Percentiles rank a stretch among this genome's conserved stretches.
Evolutionary conservation across 495 filamentous ascomycete genomes (phyloP).

Genomic region (Saxophila tyrrhenica): DNA sequence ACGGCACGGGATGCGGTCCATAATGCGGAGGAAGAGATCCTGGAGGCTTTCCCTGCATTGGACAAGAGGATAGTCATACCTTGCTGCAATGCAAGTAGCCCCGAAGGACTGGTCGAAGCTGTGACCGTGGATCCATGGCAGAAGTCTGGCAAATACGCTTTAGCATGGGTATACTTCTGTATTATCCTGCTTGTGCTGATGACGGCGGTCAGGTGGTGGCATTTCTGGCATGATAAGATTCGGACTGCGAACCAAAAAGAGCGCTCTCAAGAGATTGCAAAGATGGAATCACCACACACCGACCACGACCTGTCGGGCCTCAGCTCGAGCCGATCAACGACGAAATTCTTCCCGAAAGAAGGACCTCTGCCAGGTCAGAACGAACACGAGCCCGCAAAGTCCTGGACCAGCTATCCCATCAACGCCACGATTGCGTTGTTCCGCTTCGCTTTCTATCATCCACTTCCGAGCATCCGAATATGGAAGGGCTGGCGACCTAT

Average conservation of each 20-base stretch:
- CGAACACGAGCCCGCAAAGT: conserved; percentile 52
- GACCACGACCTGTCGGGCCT: conserved; percentile 59
- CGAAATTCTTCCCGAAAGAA: conserved; percentile 62
- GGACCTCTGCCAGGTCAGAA: conserved; percentile 37
- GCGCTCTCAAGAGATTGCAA: conserved; percentile 40
- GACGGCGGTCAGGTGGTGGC: conserved; percentile 57
- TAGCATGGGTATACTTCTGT: conserved; percentile 79
- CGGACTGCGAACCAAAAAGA: conserved; percentile 74
- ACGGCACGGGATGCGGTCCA: neutral
- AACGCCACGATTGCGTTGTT: conserved; percentile 68
- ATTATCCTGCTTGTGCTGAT: conserved; percentile 56
- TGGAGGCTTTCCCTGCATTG: conserved; percentile 24
- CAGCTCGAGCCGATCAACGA: conserved; percentile 52
- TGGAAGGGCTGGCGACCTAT: conserved; percentile 48
- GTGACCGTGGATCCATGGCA: conserved; percentile 68
- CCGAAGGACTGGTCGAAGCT: conserved; percentile 59
- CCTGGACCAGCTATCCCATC: conserved; percentile 53
- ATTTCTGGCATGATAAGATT: conserved; percentile 80
- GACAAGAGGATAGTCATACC: conserved; percentile 66
- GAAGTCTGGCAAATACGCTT: conserved; percentile 73
- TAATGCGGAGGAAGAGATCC: neutral
- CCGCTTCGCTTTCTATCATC: conserved; percentile 76
- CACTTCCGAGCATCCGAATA: conserved; percentile 52
- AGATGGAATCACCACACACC: conserved; percentile 46
- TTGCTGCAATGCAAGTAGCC: conserved; percentile 50